Evolutionary conservation across 2,329 filamentous ascomycete genomes (phyloP).

Genomic region (Talaromyces sp.): DNA sequence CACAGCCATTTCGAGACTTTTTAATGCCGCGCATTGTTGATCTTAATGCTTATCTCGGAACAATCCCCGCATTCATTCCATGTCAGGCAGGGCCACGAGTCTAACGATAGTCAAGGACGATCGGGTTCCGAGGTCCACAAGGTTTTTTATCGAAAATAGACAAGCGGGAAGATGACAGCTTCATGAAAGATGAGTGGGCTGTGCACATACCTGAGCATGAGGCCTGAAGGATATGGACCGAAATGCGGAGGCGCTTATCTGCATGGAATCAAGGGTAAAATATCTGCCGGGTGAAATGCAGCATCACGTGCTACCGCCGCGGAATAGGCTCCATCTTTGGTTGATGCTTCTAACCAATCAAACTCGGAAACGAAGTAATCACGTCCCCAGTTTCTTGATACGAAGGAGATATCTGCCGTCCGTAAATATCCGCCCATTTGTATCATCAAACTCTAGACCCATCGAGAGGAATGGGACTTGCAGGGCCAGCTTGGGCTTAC

Average conservation of each 20-base stretch:
- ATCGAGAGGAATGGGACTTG: too few relatives aligned
- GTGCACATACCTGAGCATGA: background rate
- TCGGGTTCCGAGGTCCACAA: background rate
- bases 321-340: background rate
- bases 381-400: background rate
- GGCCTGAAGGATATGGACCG: background rate
- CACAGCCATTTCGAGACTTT: conserved; percentile 42
- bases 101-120: background rate
- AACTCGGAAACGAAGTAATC: background rate
- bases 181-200: background rate
- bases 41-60: background rate
- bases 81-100: background rate
- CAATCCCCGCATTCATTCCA: background rate
- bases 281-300: background rate
- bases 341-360: too few relatives aligned
- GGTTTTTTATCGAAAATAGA: background rate
- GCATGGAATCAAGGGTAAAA: background rate
- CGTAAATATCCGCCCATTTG: too few relatives aligned
- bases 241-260: background rate
- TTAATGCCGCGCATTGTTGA: conserved; percentile 37
- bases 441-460: too few relatives aligned
- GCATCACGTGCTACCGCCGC: background rate
- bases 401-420: too few relatives aligned
- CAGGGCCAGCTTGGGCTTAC: too few relatives aligned
- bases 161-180: background rate